Conservation (phyloP, 2,329 filamentous ascomycete genomes). For the Chrysoporthe cubensis region DNA sequence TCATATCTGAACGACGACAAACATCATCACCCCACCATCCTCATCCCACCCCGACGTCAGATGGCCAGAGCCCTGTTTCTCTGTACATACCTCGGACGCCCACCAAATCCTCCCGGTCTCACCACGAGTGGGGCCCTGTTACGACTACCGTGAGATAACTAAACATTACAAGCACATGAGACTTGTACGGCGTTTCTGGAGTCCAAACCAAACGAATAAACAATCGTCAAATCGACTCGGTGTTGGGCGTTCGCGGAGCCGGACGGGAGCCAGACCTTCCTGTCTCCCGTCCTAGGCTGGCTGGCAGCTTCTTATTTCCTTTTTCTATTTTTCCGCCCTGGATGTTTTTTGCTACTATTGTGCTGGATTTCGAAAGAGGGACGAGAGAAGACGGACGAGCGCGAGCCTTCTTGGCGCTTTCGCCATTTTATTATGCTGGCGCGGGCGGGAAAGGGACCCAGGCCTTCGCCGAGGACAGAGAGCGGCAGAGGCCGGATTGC, state of each 20-base stretch:
- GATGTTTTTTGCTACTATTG: neutral
- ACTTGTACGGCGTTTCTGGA: slow-evolving; percentile 13
- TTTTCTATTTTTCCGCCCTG: neutral
- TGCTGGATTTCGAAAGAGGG: neutral
- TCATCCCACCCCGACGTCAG: slow-evolving; percentile 5
- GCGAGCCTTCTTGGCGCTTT: neutral
- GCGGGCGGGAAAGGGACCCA: neutral
- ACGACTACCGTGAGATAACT: neutral
- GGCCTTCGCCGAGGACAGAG: neutral
- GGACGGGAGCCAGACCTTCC: neutral
- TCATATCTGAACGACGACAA: neutral
- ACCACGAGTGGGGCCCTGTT: neutral
- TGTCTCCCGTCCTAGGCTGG: neutral
- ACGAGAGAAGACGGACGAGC: neutral
- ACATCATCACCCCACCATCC: neutral
- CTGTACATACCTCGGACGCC: slow-evolving; percentile 22
- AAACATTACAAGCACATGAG: slow-evolving; percentile 1
- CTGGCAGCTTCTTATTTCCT: neutral
- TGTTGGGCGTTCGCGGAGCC: slow-evolving; percentile 8
- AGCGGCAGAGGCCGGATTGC: neutral
- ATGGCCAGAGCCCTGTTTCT: slow-evolving; percentile 22
- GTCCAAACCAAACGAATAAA: slow-evolving; percentile 8
- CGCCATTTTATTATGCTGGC: neutral
- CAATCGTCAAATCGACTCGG: slow-evolving; percentile 12
- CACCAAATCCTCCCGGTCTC: neutral